Conservation (phyloP, 1,284 basidiomycete species). For the Tylopilus orsonianus region DNA sequence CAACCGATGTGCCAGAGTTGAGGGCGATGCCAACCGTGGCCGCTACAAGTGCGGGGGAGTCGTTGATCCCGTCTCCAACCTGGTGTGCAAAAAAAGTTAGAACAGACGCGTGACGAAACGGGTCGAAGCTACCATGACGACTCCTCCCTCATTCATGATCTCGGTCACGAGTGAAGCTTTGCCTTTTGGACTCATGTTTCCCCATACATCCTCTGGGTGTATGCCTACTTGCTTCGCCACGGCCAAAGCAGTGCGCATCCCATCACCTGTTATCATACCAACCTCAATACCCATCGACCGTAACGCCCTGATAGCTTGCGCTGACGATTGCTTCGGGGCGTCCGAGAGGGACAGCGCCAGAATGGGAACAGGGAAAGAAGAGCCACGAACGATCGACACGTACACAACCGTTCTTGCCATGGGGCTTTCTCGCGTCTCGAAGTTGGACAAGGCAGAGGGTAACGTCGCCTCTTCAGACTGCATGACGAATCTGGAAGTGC, state of each 20-base stretch:
- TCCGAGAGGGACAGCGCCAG: constrained; percentile 82
- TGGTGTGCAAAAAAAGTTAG: constrained; percentile 31
- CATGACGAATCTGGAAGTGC: constrained; percentile 71
- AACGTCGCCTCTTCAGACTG: constrained; percentile 50
- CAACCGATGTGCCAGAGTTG: constrained; percentile 93
- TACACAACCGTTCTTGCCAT: constrained; percentile 85
- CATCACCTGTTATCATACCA: constrained; percentile 90
- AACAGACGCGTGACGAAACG: not conserved
- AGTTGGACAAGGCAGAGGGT: constrained; percentile 58
- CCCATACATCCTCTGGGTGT: constrained; percentile 75
- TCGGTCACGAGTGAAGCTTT: constrained; percentile 84
- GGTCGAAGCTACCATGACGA: constrained; percentile 77
- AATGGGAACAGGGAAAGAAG: constrained; percentile 47
- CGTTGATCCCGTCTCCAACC: constrained; percentile 99
- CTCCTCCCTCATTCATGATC: constrained; percentile 67
- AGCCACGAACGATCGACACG: constrained; percentile 57
- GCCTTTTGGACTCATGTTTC: constrained; percentile 89
- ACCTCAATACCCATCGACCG: constrained; percentile 88
- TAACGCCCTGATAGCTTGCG: constrained; percentile 77
- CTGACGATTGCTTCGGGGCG: constrained; percentile 79
- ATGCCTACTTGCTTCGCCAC: constrained; percentile 89
- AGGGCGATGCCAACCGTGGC: constrained; percentile 96
- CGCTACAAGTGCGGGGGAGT: constrained; percentile 94
- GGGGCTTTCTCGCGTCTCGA: constrained; percentile 65
- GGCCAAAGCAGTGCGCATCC: constrained; percentile 77